These are phyloP conservation scores for Apiospora rasikravindrae DNA, from an alignment of 2,329 filamentous ascomycete species.

Conservation along the genomic window DNA sequence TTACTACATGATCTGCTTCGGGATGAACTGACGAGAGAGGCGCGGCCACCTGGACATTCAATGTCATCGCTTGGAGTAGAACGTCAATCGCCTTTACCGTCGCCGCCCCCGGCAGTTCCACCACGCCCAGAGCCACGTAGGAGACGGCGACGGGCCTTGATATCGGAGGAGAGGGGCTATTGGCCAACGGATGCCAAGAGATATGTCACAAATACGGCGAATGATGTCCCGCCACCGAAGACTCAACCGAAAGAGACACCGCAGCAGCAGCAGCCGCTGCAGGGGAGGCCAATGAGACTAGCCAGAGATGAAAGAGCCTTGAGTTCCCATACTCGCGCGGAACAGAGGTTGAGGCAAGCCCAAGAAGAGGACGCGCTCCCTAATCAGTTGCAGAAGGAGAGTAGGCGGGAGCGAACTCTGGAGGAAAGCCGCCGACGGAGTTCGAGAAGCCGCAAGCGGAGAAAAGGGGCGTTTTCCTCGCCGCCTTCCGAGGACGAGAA, in stretches of 20 bases:
- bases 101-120: constrained; percentile 1
- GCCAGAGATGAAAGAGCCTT: not conserved
- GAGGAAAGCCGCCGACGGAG: not conserved
- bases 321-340: not conserved
- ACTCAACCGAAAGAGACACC: not conserved
- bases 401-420: not conserved
- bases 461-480: not conserved
- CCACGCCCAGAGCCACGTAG: not conserved
- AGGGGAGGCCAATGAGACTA: not conserved
- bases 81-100: not conserved
- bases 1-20: not conserved
- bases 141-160: not conserved
- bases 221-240: not conserved
- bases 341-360: not conserved
- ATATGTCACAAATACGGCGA: not conserved
- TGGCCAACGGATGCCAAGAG: constrained; percentile 18
- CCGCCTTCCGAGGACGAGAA: not conserved
- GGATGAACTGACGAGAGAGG: not conserved
- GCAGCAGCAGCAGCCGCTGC: not conserved
- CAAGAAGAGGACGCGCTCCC: not conserved
- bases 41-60: constrained; percentile 2
- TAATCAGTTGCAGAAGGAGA: not conserved
- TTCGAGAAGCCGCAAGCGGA: not conserved
- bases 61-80: not conserved
- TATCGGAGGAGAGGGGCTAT: constrained; percentile 19